Base-by-base conservation (phyloP, 176 grass and related monocot species). In the Rhynchospora pubera region DNA sequence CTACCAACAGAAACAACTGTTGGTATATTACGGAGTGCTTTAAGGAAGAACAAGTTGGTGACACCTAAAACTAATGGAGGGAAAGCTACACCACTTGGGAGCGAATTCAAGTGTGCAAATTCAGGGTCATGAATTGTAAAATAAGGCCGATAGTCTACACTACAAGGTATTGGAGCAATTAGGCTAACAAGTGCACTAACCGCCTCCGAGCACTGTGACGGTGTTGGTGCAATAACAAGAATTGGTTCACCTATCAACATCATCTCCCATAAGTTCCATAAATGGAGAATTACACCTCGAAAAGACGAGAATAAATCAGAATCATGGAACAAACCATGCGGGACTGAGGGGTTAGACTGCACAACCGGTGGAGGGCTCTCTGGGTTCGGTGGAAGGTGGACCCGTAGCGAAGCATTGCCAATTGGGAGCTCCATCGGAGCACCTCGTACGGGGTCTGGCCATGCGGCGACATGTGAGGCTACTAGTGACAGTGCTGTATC, bases 51-150 rank as follows among this genome's bases (percentile, higher is more conserved):
- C 83, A 98, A 83, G 71, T 98, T 98, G 78, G 96, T 98, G 9
- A 98, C 90, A 9, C 96, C 96, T 28, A 98, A 90, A 81, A 94
- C 77, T 86, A 94, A 85, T 0, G 96, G 85, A 0, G 96, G 96
- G 84, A 98, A 98, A 44, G 86, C 86, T 56, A 91, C 90, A 0
- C 90, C 87, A 84, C 89, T 93, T 1, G 83, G 84, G 28, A 98
- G 92, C 0, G 86, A 93, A 88, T 94, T 98, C 45, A 98, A 75
- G 67, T 83, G 85, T 72, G 92, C 84, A 34, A 98, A 98, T 78
- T 94, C 96, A 3, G 96, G 89, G 79, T 98, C 96, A 80, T 98
- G 96, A 30, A 98, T 98, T n/a, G 96, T 98, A 28, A 94, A 98
- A 83, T 98, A 98, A 0, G 96, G 92, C 57, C 96, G 71, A 83